Evolutionary conservation across 176 grass and related monocot species (phyloP), one percentile per base, ranked within the genome.

Genomic region (Triticum dicoccoides): DNA sequence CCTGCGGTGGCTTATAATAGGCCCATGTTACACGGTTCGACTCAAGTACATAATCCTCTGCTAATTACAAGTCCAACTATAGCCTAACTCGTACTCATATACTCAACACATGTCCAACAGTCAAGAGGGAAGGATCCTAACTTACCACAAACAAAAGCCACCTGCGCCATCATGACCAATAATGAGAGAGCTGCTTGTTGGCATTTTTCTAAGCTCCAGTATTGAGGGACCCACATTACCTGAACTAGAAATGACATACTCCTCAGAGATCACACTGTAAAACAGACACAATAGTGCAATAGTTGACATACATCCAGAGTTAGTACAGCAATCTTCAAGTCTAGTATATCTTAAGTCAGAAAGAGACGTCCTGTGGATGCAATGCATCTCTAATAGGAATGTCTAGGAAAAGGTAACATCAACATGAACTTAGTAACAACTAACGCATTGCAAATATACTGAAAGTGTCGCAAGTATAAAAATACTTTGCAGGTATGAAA

Each of bases 81-180:
- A 21, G 56, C 56, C 56, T 59, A 59, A 59, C 56, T 59, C 56
- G 6, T 58, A 21, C 56, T 2, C 18, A 20, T 59, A 59, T 59
- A 9, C 21, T 59, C 2, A 3, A 59, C 56, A 59, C 56, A 21
- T 59, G 20, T 20, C 56, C 56, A 59, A 54, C 51, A 54, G 51
- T 54, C 51, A 56, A 63, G 32, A 61, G 77, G 69, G 72, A n/a
- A 63, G 64, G 52, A 83, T 75, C 64, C 41, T 29, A 87, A 83
- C 89, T 41, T 95, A 98, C 96, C 96, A 98, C 79, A 98, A 92
- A 80, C 77, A 89, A 89, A 98, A 98, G 74, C 78, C 47, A 2
- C 96, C 96, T 68, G 80, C 75, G 8, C 93, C 96, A 91, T 98
- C 85, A 87, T 98, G 91, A 34, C 96, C 93, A 86, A 95, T 81